These are phyloP conservation scores for Candida pseudofarinosa DNA, from an alignment of 805 yeast genomes.

Conservation along the genomic window DNA sequence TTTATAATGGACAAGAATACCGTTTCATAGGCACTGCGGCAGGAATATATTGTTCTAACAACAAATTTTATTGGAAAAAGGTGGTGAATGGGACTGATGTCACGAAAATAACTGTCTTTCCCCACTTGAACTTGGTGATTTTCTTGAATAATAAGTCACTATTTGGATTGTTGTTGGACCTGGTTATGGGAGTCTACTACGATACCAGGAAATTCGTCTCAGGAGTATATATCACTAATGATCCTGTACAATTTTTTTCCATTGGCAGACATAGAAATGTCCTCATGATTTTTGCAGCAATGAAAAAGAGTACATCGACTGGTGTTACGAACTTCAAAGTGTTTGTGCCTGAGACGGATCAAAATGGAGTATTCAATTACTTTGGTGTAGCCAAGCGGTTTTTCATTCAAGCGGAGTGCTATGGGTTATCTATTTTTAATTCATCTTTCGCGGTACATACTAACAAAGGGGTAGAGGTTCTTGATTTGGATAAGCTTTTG, in stretches of 20 bases:
- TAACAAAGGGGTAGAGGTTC: constrained; percentile 60
- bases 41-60: constrained; percentile 59
- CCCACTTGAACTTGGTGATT: constrained; percentile 51
- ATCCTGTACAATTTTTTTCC: constrained; percentile 53
- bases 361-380: constrained; percentile 41
- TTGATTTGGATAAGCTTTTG: constrained; percentile 54
- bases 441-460: constrained; percentile 66
- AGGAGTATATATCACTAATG: constrained; percentile 48
- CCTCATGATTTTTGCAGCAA: constrained; percentile 54
- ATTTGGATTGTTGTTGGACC: constrained; percentile 59
- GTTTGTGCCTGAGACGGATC: constrained; percentile 54
- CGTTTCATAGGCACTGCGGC: constrained; percentile 55
- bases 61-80: constrained; percentile 52
- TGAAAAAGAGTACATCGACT: constrained; percentile 44
- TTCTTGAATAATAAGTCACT: constrained; percentile 57
- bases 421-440: constrained; percentile 59
- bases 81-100: constrained; percentile 51
- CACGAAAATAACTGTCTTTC: constrained; percentile 57
- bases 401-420: constrained; percentile 52
- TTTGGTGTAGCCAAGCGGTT: constrained; percentile 42
- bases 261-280: constrained; percentile 67
- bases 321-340: constrained; percentile 51
- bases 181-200: constrained; percentile 56
- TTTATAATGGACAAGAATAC: constrained; percentile 42
- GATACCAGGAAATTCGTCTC: constrained; percentile 35